Evolutionary conservation across 768 basidiomycete genomes (phyloP).

Genomic region (Galerina sulciceps): DNA sequence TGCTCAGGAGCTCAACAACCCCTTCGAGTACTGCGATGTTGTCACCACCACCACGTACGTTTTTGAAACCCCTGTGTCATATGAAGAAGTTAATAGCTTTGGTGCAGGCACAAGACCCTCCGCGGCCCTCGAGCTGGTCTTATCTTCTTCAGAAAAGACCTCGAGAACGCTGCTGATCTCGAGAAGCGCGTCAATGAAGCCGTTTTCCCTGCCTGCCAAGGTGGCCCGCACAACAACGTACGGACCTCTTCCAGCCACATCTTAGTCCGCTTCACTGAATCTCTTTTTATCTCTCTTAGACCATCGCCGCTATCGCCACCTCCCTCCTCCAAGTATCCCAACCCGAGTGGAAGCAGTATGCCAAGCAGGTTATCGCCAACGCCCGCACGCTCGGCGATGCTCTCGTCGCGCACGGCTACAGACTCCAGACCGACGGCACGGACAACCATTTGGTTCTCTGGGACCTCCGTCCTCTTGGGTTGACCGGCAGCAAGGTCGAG

Average conservation of each 20-base stretch:
- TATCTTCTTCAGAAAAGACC: slow-evolving; percentile 97
- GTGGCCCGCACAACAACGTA: slow-evolving; percentile 98
- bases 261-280: neutral
- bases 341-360: slow-evolving; percentile 90
- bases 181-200: slow-evolving; percentile 98
- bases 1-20: slow-evolving; percentile 85
- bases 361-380: slow-evolving; percentile 93
- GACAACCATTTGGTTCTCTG: slow-evolving; percentile 98
- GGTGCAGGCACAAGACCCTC: slow-evolving; percentile 90
- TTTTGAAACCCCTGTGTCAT: neutral
- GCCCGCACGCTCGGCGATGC: slow-evolving; percentile 75
- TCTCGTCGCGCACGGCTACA: slow-evolving; percentile 84
- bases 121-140: slow-evolving; percentile 97
- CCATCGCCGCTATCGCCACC: slow-evolving; percentile 94
- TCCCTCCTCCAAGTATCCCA: slow-evolving; percentile 89
- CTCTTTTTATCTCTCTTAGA: slow-evolving; percentile 44
- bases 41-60: slow-evolving; percentile 95
- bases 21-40: slow-evolving; percentile 96
- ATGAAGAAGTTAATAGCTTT: slow-evolving; percentile 1
- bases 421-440: slow-evolving; percentile 94
- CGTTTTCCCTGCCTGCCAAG: slow-evolving; percentile 99
- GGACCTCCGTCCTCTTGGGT: slow-evolving; percentile 92
- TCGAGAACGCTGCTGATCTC: slow-evolving; percentile 78
- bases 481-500: slow-evolving; percentile 99
- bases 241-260: slow-evolving; percentile 23